Base-by-base conservation (phyloP, 2,329 filamentous ascomycete species). In the Ramularia endophylla region DNA sequence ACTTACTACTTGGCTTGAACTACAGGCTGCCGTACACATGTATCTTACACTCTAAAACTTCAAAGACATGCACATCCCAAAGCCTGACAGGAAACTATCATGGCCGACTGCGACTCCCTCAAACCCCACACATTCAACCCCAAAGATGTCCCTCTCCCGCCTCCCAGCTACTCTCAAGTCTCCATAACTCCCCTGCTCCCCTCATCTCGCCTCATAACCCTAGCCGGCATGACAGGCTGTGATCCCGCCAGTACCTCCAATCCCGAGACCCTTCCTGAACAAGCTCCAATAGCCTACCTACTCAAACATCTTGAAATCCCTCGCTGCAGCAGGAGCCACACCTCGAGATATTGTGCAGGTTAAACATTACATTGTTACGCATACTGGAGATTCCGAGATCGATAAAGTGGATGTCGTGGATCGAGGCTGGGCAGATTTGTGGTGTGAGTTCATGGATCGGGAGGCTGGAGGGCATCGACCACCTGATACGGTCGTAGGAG, bases 401-500 rank as follows among this genome's bases (percentile, higher is more conserved):
- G 43, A 51, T 25, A 38, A 31, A 29, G 18, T 36, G 13, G 43
- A 48, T n/a, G 36, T 51, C 5, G 46, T 46, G 20, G 46, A 46
- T 28, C 27, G 48, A 3, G 62, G 58, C 1, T 64, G 61, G 62
- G 60, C 51, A 18, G 47, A 58, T 2, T 29, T 54, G 6, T 64
- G 62, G 62, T 59, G 58, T 2, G 51, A 61, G 20, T 64, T 60
- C 31, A 63, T 64, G 62, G 58, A 64, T 36, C 38, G 44, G 15
- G 52, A 63, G 27, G 52, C 30, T 4, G 50, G 54, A 9, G 60
- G 61, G 9, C 60, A 64, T 45, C 52, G 56, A 30, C 61, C 61
- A 3, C 61, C 61, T n/a, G 61, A 63, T 41, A 64, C 61, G 5
- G 61, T 64, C 5, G 25, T 64, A 3, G 61, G 61, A 0, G 61